A percentile compares a stretch with the other conserved stretches of the same genome.
Conservation (phyloP, 2,329 filamentous ascomycete species). For the Fusarium incarnatum region DNA sequence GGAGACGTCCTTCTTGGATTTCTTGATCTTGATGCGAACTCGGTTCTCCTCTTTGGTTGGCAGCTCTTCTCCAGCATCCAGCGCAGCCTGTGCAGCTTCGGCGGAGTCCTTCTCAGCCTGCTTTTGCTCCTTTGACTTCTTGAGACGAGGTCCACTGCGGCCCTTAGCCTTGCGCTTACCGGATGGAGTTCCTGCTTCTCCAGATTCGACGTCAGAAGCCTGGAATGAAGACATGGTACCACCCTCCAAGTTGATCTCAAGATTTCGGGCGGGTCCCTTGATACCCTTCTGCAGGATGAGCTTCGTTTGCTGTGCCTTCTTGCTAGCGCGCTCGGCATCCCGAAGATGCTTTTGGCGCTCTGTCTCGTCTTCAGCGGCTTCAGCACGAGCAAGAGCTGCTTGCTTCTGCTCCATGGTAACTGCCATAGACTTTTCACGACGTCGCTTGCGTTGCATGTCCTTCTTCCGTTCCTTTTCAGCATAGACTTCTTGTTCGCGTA, state of each 20-base stretch:
- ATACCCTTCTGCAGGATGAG: slow-evolving; percentile 87
- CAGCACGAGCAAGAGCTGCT: slow-evolving; percentile 80
- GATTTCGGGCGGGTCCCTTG: slow-evolving; percentile 76
- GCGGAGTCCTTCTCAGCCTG: slow-evolving; percentile 84
- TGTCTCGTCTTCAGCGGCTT: slow-evolving; percentile 81
- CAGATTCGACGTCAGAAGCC: slow-evolving; percentile 68
- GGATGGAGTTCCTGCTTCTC: slow-evolving; percentile 53
- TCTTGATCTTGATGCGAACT: slow-evolving; percentile 74
- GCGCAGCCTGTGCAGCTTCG: slow-evolving; percentile 85
- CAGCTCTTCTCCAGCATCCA: slow-evolving; percentile 82
- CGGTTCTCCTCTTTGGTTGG: slow-evolving; percentile 67
- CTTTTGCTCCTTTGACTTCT: slow-evolving; percentile 92
- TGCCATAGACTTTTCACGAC: slow-evolving; percentile 95
- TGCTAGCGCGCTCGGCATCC: slow-evolving; percentile 89
- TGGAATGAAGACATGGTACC: slow-evolving; percentile 89
- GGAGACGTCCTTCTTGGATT: slow-evolving; percentile 52
- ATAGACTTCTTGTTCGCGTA: slow-evolving; percentile 88
- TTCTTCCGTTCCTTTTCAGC: slow-evolving; percentile 99
- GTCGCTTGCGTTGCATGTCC: slow-evolving; percentile 97
- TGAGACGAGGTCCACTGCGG: slow-evolving; percentile 75
- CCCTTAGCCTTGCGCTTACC: slow-evolving; percentile 58
- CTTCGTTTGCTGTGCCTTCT: slow-evolving; percentile 92
- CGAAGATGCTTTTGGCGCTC: slow-evolving; percentile 84
- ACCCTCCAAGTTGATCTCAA: slow-evolving; percentile 85
- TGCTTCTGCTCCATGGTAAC: slow-evolving; percentile 93